Conservation (phyloP, 2,329 filamentous ascomycete species). For the Neoarthrinium moseri region DNA sequence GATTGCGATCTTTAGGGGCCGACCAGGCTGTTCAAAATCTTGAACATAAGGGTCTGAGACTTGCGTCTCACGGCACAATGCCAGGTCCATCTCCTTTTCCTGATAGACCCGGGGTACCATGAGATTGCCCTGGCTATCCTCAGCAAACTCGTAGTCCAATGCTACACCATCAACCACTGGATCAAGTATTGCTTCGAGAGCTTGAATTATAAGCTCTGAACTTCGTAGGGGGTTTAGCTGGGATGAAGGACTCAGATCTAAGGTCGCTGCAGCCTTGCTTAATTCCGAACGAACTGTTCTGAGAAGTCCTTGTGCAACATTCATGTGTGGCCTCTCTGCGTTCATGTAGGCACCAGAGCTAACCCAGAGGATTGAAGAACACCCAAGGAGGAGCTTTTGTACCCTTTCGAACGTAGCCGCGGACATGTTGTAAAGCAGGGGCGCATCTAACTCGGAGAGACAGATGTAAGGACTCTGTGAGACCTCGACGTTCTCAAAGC, state of each 20-base stretch:
- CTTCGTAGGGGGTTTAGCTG: constrained; percentile 14
- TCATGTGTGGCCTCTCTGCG: constrained; percentile 16
- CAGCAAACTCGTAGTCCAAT: constrained; percentile 19
- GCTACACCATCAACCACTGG: constrained; percentile 17
- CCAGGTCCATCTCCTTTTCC: constrained; percentile 21
- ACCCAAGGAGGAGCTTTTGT: constrained; percentile 14
- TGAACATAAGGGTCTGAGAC: constrained; percentile 19
- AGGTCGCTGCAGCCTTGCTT: constrained; percentile 16
- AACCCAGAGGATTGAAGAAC: constrained; percentile 19
- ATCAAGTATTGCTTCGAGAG: background rate
- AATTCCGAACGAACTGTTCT: constrained; percentile 24
- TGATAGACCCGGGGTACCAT: constrained; percentile 18
- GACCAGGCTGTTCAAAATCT: constrained; percentile 12
- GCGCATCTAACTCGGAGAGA: constrained; percentile 17
- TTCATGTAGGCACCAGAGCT: constrained; percentile 20
- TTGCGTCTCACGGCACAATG: constrained; percentile 18
- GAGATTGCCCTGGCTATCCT: constrained; percentile 18
- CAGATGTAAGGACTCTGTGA: constrained; percentile 17
- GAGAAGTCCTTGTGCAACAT: constrained; percentile 22
- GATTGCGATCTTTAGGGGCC: constrained; percentile 14
- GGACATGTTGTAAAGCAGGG: constrained; percentile 14
- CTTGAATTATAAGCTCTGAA: constrained; percentile 14
- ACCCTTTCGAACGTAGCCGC: constrained; percentile 15
- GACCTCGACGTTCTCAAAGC: constrained; percentile 11
- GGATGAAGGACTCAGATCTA: constrained; percentile 26